Conservation (phyloP, 2,329 filamentous ascomycete species). For the Pleoardoris graminearum region DNA sequence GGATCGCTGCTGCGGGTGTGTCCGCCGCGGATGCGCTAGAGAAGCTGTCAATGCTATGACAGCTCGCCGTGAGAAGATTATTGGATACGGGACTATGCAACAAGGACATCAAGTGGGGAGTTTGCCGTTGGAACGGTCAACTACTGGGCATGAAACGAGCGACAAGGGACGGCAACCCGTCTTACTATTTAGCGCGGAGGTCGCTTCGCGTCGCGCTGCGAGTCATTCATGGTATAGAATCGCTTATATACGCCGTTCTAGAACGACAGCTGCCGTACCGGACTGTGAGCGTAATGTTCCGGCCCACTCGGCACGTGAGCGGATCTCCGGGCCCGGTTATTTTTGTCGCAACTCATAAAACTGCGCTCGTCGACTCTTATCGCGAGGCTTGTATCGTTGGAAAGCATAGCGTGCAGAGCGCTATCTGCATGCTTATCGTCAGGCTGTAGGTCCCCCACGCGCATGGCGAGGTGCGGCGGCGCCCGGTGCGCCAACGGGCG, state of each 20-base stretch:
- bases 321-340: background rate
- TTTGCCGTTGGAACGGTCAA: too few relatives aligned
- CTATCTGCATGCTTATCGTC: constrained; percentile 4
- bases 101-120: too few relatives aligned
- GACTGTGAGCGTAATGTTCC: background rate
- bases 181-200: background rate
- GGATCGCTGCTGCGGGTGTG: background rate
- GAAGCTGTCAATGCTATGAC: background rate
- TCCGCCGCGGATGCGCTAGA: background rate
- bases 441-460: background rate
- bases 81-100: background rate
- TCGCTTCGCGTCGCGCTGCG: background rate
- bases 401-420: background rate
- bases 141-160: too few relatives aligned
- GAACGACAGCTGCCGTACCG: too few relatives aligned
- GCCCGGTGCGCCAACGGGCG: constrained; percentile 3
- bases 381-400: too few relatives aligned
- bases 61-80: background rate
- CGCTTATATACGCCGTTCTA: too few relatives aligned
- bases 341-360: background rate
- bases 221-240: too few relatives aligned
- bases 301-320: background rate
- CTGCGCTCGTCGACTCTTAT: background rate
- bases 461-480: background rate
- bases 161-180: too few relatives aligned